Conservation (phyloP, 495 filamentous ascomycete species). For the Barbatosphaeria neglecta region DNA sequence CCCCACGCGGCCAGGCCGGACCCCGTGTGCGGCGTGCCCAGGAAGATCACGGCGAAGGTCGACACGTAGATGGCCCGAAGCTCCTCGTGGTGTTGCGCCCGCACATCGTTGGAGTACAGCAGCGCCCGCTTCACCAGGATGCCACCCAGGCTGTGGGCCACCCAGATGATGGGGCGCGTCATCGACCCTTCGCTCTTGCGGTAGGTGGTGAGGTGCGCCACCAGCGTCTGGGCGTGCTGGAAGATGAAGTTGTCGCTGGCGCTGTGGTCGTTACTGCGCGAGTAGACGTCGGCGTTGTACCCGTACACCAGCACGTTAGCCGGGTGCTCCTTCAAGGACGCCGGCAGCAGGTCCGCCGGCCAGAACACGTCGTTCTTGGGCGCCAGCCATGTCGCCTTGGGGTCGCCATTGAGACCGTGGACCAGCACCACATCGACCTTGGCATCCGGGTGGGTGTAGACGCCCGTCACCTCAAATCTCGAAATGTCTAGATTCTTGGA, state of each 20-base stretch:
- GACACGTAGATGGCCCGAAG: slow-evolving; percentile 71
- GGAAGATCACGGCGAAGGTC: slow-evolving; percentile 74
- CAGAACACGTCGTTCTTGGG: slow-evolving; percentile 57
- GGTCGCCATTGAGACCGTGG: slow-evolving; percentile 74
- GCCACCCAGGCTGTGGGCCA: slow-evolving; percentile 74
- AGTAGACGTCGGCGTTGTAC: slow-evolving; percentile 70
- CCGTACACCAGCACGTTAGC: slow-evolving; percentile 72
- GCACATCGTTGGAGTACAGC: slow-evolving; percentile 49
- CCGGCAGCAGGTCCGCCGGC: slow-evolving; percentile 64
- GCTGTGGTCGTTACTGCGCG: slow-evolving; percentile 26
- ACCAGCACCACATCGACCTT: slow-evolving; percentile 64
- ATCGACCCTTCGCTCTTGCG: slow-evolving; percentile 44
- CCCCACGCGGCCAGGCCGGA: slow-evolving; percentile 71
- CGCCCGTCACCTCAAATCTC: slow-evolving; percentile 57
- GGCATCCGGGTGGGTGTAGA: slow-evolving; percentile 49
- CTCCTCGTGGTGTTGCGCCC: slow-evolving; percentile 55
- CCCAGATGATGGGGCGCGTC: slow-evolving; percentile 69
- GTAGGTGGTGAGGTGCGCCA: slow-evolving; percentile 42
- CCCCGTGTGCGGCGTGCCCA: slow-evolving; percentile 80
- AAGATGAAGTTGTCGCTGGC: slow-evolving; percentile 62
- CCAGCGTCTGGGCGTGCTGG: slow-evolving; percentile 73
- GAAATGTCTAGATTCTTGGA: slow-evolving; percentile 45
- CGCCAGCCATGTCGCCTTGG: slow-evolving; percentile 66
- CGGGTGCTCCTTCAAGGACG: slow-evolving; percentile 45
- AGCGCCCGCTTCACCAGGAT: slow-evolving; percentile 62